A percentile compares a stretch with the other conserved stretches of the same genome.
phyloP scores from a whole-genome alignment of 2,329 filamentous ascomycete genomes.

The Trichoderma atroviride region DNA sequence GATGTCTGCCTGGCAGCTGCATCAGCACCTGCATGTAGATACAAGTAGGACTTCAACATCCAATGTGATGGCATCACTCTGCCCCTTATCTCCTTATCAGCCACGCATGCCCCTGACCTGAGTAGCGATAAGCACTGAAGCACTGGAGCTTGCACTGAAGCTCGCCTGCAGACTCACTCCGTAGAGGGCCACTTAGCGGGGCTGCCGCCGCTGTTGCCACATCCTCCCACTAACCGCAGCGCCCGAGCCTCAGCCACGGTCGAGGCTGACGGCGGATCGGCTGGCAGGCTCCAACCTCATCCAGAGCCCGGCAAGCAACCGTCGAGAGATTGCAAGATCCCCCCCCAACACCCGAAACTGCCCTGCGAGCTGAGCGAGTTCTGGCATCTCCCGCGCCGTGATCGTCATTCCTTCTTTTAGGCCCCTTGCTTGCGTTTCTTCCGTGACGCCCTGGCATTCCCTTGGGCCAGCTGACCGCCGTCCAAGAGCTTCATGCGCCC shows the following conservation, averaged over 20 bases:
- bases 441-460: not conserved
- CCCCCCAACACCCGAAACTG: not conserved
- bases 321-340: not conserved
- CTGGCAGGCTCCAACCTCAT: conserved; percentile 35
- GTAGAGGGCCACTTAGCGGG: conserved; percentile 1
- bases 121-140: conserved; percentile 4
- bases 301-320: not conserved
- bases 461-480: conserved; percentile 14
- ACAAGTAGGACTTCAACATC: not conserved
- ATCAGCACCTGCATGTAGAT: not conserved
- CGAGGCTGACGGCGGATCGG: conserved; percentile 37
- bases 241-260: conserved; percentile 35
- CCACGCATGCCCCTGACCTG: not conserved
- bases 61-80: not conserved
- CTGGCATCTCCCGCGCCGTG: not conserved
- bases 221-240: conserved; percentile 15
- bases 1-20: not conserved
- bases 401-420: not conserved
- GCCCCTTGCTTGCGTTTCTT: not conserved
- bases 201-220: conserved; percentile 25
- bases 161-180: conserved; percentile 1
- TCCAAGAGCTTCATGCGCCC: conserved; percentile 31
- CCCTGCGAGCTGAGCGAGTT: not conserved
- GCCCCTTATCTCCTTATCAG: conserved; percentile 1
- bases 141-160: conserved; percentile 5